Base-by-base conservation (phyloP, 805 yeast genomes). In the Saccharomycopsis olivae region DNA sequence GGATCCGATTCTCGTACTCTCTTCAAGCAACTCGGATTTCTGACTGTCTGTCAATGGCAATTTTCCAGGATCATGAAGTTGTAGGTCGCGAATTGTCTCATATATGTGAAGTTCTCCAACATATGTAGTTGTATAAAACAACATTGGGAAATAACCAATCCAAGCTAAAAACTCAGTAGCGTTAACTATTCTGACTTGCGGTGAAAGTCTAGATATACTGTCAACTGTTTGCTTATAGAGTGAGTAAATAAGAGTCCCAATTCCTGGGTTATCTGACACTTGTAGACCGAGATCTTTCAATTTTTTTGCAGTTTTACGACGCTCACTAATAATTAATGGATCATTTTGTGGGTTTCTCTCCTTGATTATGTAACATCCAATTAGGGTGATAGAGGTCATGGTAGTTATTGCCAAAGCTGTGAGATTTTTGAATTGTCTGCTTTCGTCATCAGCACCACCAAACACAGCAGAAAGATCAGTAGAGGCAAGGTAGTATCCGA, bases 131-230 rank as follows among this genome's bases (percentile, higher is more conserved):
- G 80, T 74, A 50, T 75, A 76, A 46, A 75, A 76, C 21, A 76
- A 52, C 69, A 76, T 66, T 1, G 79, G 78, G 56, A 76, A 76
- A 58, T 78, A 76, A 1, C 80, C 80, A 31, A 75, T 68, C 82
- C 82, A 76, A 1, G 81, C 81, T 54, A 71, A 71, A 43, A 75
- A 70, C 52, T 76, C 78, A 1, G 75, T 73, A 38, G 56, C 59
- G 48, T 79, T 75, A 3, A 74, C 71, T 1, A 62, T 53, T 37
- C 62, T 62, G 2, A 73, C 68, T 46, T 69, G 75, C 2, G 69
- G 65, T 8, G 81, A 75, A 9, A 75, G 53, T 23, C 60, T 50
- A 2, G 43, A 47, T 9, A 65, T 54, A 10, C 68, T 63, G 10
- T 57, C 51, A 0, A 48, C 35, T 0, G 69, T 66, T 44, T 65